phyloP scores from a whole-genome alignment of 257 asterid genomes.

The Coffea eugenioides region DNA sequence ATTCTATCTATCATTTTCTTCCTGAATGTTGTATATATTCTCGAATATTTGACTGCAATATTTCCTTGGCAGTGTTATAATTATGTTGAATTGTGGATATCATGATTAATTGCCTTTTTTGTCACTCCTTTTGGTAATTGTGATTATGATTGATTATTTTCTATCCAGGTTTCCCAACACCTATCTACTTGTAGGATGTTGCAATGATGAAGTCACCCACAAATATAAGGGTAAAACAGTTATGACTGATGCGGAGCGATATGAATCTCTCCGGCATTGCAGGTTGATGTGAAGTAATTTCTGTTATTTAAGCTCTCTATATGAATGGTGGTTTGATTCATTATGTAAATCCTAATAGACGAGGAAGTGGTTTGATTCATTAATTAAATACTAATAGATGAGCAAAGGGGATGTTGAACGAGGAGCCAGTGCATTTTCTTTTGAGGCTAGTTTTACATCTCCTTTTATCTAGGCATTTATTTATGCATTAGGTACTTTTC shows the following conservation, averaged over 20 bases:
- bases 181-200: conserved; percentile 85
- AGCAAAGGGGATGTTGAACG: neutral
- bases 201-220: conserved; percentile 87
- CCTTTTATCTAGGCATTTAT: neutral
- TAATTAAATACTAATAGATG: neutral
- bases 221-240: conserved; percentile 94
- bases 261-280: conserved; percentile 97
- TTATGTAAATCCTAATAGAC: neutral
- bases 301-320: neutral
- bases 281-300: conserved; percentile 36
- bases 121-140: neutral
- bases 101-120: neutral
- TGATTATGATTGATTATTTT: neutral
- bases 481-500: neutral
- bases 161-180: conserved; percentile 70
- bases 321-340: neutral
- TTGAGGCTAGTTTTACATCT: neutral
- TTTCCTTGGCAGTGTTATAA: neutral
- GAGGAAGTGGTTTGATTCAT: neutral
- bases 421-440: neutral
- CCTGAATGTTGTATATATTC: neutral
- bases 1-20: neutral
- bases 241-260: conserved; percentile 81
- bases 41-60: neutral
- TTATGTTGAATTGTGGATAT: neutral